phyloP scores from a whole-genome alignment of 2,329 filamentous ascomycete species.

The Epichloe typhina region DNA sequence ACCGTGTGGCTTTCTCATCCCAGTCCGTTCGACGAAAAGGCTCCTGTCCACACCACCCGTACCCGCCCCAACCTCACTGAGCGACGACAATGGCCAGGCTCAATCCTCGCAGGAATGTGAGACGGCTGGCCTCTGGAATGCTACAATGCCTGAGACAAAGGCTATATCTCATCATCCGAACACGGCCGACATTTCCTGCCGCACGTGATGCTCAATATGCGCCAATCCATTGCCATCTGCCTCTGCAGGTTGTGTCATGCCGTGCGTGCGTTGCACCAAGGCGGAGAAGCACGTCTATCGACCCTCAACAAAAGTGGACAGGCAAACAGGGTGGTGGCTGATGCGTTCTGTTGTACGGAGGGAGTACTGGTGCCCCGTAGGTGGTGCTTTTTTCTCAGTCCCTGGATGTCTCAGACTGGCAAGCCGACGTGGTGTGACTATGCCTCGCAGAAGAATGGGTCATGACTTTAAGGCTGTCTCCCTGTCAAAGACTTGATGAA shows the following conservation, averaged over 20 bases:
- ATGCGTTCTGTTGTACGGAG: background rate
- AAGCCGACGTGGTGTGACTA: slow-evolving; percentile 4
- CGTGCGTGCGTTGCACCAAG: slow-evolving; percentile 3
- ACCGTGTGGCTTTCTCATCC: slow-evolving; percentile 4
- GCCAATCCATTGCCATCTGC: slow-evolving; percentile 5
- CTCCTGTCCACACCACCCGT: slow-evolving; percentile 1
- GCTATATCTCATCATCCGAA: slow-evolving; percentile 16
- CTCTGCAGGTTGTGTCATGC: slow-evolving; percentile 8
- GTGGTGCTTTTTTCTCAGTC: slow-evolving; percentile 5
- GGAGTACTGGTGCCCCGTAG: background rate
- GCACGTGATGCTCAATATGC: slow-evolving; percentile 15
- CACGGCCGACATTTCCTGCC: slow-evolving; percentile 10
- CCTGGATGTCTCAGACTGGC: slow-evolving; percentile 9
- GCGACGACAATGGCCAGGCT: slow-evolving; percentile 21
- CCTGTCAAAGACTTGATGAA: background rate
- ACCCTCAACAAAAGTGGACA: no score
- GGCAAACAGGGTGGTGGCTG: background rate
- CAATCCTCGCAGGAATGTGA: slow-evolving; percentile 15
- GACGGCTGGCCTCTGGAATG: slow-evolving; percentile 20
- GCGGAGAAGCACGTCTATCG: background rate
- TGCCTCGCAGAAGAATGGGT: slow-evolving; percentile 8
- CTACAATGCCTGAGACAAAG: slow-evolving; percentile 22
- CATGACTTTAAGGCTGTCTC: background rate
- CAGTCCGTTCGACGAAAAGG: background rate
- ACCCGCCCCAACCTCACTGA: slow-evolving; percentile 17